Evolutionary conservation across 768 basidiomycete genomes (phyloP).

Genomic region (Lactarius hatsudake): DNA sequence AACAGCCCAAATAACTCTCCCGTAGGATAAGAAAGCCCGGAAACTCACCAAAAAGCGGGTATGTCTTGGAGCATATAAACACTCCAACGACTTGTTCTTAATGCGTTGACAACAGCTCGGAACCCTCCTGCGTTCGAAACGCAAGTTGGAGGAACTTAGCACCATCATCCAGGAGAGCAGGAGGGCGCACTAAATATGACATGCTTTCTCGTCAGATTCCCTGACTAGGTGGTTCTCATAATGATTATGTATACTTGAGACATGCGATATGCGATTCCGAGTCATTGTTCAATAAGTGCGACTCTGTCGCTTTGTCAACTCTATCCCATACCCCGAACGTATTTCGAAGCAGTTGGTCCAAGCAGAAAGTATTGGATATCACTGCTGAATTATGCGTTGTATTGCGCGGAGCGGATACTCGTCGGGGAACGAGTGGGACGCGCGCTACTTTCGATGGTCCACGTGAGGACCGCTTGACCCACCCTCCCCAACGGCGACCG

Average conservation of each 20-base stretch:
- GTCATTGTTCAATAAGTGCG: neutral
- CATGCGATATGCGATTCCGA: constrained; percentile 9
- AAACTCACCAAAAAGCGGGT: constrained; percentile 99
- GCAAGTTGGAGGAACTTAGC: constrained; percentile 96
- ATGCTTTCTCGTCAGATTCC: neutral
- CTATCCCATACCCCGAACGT: neutral
- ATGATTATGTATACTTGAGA: constrained; percentile 19
- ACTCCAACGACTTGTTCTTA: constrained; percentile 12
- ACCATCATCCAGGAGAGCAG: constrained; percentile 92
- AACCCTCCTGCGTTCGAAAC: constrained; percentile 96
- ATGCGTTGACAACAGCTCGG: constrained; percentile 62
- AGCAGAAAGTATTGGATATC: neutral
- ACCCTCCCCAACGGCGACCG: neutral
- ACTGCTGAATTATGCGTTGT: neutral
- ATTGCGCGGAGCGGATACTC: neutral
- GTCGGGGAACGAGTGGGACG: neutral
- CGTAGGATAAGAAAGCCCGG: constrained; percentile 96
- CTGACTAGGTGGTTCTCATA: neutral
- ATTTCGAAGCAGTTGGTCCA: neutral
- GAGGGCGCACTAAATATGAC: constrained; percentile 51
- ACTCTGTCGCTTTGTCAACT: neutral
- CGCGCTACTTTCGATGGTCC: neutral
- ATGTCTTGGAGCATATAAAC: constrained; percentile 36
- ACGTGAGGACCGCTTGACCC: constrained; percentile 6
- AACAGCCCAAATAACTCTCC: neutral